These are phyloP conservation scores for Ustanciosporium gigantosporum DNA, from an alignment of 1,284 basidiomycete species.

Conservation along the genomic window DNA sequence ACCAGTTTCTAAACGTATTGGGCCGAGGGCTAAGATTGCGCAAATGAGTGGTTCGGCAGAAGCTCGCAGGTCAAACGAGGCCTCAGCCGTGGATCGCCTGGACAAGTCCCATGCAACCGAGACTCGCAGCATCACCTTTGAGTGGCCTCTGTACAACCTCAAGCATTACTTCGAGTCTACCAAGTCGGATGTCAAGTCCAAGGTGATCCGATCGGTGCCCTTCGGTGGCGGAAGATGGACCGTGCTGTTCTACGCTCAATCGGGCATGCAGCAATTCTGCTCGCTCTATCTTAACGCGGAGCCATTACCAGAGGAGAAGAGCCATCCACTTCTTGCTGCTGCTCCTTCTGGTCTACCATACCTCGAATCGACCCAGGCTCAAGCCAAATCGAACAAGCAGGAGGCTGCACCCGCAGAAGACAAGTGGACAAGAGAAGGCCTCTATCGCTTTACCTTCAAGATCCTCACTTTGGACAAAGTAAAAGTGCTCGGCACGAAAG, in stretches of 20 bases:
- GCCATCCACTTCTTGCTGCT: not conserved
- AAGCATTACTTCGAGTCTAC: slow-evolving; percentile 60
- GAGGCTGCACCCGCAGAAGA: slow-evolving; percentile 62
- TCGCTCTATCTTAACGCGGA: slow-evolving; percentile 56
- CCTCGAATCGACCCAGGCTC: not conserved
- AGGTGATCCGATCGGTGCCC: slow-evolving; percentile 59
- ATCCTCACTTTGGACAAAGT: slow-evolving; percentile 68
- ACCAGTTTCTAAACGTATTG: no score
- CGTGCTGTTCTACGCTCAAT: slow-evolving; percentile 54
- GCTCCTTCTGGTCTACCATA: not conserved
- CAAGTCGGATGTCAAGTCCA: slow-evolving; percentile 60
- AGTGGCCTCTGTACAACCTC: slow-evolving; percentile 57
- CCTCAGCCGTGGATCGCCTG: no score
- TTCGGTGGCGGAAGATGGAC: slow-evolving; percentile 52
- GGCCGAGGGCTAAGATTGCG: no score
- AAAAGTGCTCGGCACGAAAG: slow-evolving; percentile 60
- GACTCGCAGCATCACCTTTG: slow-evolving; percentile 42
- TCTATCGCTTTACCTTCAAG: slow-evolving; percentile 82
- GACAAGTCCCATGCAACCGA: slow-evolving; percentile 27
- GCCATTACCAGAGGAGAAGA: slow-evolving; percentile 38
- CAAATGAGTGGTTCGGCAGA: no score
- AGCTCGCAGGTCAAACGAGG: no score
- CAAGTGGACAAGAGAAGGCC: slow-evolving; percentile 79
- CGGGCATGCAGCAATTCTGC: slow-evolving; percentile 48
- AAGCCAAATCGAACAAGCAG: not conserved